Conservation (phyloP, 2,329 filamentous ascomycete species). For the Phialemoniopsis sp. region DNA sequence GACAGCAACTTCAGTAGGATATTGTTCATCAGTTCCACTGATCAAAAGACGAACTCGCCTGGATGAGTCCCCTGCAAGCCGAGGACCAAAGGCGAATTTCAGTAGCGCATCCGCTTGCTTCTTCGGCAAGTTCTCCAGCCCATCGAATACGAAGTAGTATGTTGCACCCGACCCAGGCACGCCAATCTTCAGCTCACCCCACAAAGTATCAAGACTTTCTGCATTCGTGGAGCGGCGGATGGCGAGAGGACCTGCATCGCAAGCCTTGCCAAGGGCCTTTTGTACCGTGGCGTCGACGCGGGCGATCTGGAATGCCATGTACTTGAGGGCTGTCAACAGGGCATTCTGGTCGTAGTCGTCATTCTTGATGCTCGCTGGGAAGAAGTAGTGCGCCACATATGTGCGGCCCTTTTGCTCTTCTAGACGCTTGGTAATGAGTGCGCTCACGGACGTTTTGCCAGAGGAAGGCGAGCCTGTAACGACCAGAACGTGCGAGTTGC, state of each 20-base stretch:
- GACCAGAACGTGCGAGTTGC: constrained; percentile 12
- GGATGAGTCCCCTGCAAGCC: constrained; percentile 4
- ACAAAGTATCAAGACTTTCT: constrained; percentile 8
- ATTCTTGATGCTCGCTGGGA: constrained; percentile 13
- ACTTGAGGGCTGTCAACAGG: constrained; percentile 14
- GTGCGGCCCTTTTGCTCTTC: constrained; percentile 16
- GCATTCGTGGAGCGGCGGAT: constrained; percentile 5
- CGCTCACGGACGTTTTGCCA: constrained; percentile 15
- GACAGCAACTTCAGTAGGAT: neutral
- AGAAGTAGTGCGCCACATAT: constrained; percentile 20
- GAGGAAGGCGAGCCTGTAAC: constrained; percentile 13
- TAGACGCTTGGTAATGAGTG: constrained; percentile 16
- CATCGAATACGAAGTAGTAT: constrained; percentile 18
- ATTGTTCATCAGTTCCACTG: constrained; percentile 10
- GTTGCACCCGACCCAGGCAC: constrained; percentile 6
- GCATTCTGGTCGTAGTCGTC: constrained; percentile 13
- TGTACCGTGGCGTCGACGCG: constrained; percentile 15
- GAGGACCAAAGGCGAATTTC: constrained; percentile 3
- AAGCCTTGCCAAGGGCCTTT: constrained; percentile 13
- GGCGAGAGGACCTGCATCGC: constrained; percentile 6
- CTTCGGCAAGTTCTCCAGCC: constrained; percentile 14
- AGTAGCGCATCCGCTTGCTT: constrained; percentile 9
- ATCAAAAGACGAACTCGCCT: constrained; percentile 13
- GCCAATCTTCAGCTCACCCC: constrained; percentile 14
- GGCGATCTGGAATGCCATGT: constrained; percentile 21